These are phyloP conservation scores for Acorus calamus DNA, from an alignment of 106 monocot species.

Conservation along the genomic window DNA sequence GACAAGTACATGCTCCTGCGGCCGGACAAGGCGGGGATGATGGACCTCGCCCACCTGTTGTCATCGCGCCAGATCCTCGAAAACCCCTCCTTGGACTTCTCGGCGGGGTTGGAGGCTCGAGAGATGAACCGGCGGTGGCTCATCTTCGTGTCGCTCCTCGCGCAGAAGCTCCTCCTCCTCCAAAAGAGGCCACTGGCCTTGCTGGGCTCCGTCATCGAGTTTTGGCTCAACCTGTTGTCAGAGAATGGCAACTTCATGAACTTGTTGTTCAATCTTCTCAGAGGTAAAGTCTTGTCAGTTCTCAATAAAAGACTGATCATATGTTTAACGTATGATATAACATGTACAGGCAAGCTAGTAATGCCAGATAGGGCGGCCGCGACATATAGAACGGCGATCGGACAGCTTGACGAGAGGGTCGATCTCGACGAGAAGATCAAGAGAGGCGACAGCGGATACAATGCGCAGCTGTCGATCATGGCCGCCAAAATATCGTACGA, in stretches of 20 bases:
- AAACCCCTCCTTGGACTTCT: conserved; percentile 5
- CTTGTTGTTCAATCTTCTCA: conserved; percentile 1
- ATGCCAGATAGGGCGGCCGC: conserved; percentile 21
- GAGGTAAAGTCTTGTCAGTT: background rate
- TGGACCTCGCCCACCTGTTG: conserved; percentile 7
- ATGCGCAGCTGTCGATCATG: conserved; percentile 45
- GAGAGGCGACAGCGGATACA: conserved; percentile 21
- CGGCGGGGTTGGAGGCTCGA: background rate
- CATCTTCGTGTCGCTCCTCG: conserved; percentile 16
- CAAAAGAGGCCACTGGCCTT: conserved; percentile 3
- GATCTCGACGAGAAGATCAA: conserved; percentile 29
- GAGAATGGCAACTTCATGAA: background rate
- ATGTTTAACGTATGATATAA: too few species aligned
- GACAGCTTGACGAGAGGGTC: conserved; percentile 34
- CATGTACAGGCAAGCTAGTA: conserved; percentile 25
- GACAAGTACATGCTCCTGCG: conserved; percentile 13
- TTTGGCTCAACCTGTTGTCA: conserved; percentile 4
- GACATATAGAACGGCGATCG: conserved; percentile 28
- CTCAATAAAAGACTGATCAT: too few species aligned
- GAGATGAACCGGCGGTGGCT: conserved; percentile 12
- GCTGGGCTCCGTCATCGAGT: conserved; percentile 6
- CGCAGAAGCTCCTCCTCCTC: conserved; percentile 5
- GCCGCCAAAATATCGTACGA: conserved; percentile 65
- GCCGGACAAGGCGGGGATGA: conserved; percentile 11
- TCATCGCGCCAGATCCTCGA: background rate